phyloP scores from a whole-genome alignment of 2,329 filamentous ascomycete genomes.

The Pleomassaria siparia region DNA sequence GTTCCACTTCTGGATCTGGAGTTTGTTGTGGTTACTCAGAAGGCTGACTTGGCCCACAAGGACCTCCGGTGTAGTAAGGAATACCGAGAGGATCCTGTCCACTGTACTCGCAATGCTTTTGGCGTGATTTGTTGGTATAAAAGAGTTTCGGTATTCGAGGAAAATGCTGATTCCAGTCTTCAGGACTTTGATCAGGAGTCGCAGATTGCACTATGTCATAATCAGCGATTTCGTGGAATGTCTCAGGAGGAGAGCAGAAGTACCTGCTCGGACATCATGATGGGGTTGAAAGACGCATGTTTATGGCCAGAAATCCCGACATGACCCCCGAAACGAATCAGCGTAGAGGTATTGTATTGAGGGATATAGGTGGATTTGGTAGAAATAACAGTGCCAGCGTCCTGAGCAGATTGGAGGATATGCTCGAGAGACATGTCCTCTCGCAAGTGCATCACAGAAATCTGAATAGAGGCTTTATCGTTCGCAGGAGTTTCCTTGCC shows the following conservation, averaged over 20 bases:
- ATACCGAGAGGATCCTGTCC: slow-evolving; percentile 15
- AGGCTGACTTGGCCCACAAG: slow-evolving; percentile 9
- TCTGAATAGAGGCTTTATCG: background rate
- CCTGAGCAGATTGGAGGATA: slow-evolving; percentile 7
- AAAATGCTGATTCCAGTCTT: slow-evolving; percentile 21
- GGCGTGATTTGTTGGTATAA: slow-evolving; percentile 25
- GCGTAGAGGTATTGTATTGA: slow-evolving; percentile 18
- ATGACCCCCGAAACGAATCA: slow-evolving; percentile 16
- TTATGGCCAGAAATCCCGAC: background rate
- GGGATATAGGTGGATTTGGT: background rate
- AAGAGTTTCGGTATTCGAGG: slow-evolving; percentile 25
- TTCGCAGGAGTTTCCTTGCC: background rate
- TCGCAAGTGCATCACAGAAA: slow-evolving; percentile 9
- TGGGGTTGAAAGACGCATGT: slow-evolving; percentile 3
- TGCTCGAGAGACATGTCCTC: slow-evolving; percentile 12
- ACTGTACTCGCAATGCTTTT: slow-evolving; percentile 25
- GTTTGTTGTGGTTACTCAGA: slow-evolving; percentile 21
- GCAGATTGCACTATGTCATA: slow-evolving; percentile 18
- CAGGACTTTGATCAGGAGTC: slow-evolving; percentile 24
- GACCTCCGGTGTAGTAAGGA: slow-evolving; percentile 13
- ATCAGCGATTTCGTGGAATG: background rate
- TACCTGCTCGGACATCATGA: slow-evolving; percentile 19
- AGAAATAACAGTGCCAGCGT: background rate
- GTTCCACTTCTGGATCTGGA: slow-evolving; percentile 26
- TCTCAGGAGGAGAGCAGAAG: background rate